Conservation (phyloP, 208 protist species). For the Crithidia expoeki region DNA sequence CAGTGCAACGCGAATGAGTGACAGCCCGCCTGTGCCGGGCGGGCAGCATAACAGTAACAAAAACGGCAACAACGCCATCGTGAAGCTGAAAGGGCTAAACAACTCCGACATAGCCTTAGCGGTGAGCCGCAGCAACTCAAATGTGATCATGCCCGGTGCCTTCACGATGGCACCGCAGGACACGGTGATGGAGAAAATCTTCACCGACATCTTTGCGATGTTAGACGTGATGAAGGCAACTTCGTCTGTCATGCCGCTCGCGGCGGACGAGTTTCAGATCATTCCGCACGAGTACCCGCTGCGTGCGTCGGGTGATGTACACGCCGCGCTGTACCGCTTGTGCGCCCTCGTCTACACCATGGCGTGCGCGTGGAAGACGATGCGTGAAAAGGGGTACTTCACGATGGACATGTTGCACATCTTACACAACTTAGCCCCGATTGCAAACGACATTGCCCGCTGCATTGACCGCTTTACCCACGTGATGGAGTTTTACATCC, state of each 20-base stretch:
- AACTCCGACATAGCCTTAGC: neutral
- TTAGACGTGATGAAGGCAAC: conserved; percentile 54
- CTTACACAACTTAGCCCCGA: conserved; percentile 63
- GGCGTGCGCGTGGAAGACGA: conserved; percentile 76
- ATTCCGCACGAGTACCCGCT: conserved; percentile 62
- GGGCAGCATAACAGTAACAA: neutral
- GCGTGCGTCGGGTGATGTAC: conserved; percentile 59
- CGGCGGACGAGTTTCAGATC: conserved; percentile 67
- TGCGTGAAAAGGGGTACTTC: conserved; percentile 83
- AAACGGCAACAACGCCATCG: conserved; percentile 5
- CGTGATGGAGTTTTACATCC: conserved; percentile 60
- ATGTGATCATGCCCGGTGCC: conserved; percentile 34
- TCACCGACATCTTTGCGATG: conserved; percentile 45
- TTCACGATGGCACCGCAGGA: conserved; percentile 65
- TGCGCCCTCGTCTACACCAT: conserved; percentile 76
- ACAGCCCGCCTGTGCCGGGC: neutral
- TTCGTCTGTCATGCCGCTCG: conserved; percentile 63
- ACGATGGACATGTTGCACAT: conserved; percentile 66
- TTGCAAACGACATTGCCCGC: conserved; percentile 53
- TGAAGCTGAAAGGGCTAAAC: neutral
- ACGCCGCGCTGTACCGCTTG: conserved; percentile 70
- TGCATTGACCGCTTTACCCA: conserved; percentile 63
- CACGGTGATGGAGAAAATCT: conserved; percentile 43
- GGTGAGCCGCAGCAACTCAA: neutral
- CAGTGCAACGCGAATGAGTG: neutral